phyloP scores from a whole-genome alignment of 345 rosid genomes.

The Trapa bicornis region DNA sequence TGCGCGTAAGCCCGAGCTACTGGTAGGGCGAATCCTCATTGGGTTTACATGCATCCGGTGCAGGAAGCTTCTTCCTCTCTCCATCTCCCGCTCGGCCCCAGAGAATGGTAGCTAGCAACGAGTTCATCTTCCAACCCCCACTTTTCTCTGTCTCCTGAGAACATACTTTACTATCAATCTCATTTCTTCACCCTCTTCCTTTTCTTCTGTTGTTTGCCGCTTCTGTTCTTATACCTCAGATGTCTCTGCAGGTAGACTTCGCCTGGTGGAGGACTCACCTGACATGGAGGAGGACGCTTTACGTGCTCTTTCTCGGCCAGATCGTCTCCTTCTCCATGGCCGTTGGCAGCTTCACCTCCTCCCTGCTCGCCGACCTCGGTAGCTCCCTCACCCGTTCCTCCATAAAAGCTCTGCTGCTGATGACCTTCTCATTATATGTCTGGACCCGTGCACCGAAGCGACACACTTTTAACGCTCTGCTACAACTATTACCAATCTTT shows the following conservation, averaged over 20 bases:
- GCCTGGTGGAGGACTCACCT: slow-evolving; percentile 15
- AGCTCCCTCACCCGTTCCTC: neutral
- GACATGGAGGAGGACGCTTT: slow-evolving; percentile 17
- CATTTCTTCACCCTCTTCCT: neutral
- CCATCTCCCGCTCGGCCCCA: neutral
- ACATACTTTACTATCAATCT: too few species aligned
- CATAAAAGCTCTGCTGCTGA: too few species aligned
- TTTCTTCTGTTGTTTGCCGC: neutral
- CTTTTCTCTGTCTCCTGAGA: neutral
- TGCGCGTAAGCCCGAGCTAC: too few species aligned
- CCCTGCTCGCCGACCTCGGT: slow-evolving; percentile 43
- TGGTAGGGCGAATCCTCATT: too few species aligned
- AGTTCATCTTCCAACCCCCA: neutral
- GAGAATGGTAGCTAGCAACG: neutral
- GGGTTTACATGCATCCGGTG: too few species aligned
- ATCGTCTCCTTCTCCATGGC: slow-evolving; percentile 34
- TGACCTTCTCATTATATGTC: neutral
- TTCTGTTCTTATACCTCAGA: neutral
- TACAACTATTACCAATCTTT: neutral
- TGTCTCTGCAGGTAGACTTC: neutral
- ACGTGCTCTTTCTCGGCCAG: slow-evolving; percentile 35
- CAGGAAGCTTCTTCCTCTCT: neutral
- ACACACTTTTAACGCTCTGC: neutral
- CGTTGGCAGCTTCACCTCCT: slow-evolving; percentile 34
- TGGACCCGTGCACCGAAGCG: too few species aligned